These are phyloP conservation scores for Chlamydomonas sphaeroides DNA, from an alignment of 139 green algal species.

Conservation along the genomic window DNA sequence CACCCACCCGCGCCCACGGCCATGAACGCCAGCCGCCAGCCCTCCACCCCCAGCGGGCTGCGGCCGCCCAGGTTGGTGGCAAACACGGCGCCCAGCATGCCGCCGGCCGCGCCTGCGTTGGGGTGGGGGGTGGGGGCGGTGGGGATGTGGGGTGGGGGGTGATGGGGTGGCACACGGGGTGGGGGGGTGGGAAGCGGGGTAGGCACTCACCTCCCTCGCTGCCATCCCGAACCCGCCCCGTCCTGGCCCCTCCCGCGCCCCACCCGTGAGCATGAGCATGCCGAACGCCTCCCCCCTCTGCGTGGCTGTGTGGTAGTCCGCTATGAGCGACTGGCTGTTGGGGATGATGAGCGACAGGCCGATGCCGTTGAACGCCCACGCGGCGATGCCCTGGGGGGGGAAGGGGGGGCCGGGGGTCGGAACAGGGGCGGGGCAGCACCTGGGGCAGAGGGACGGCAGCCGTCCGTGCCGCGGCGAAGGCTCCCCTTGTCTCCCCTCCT, in stretches of 20 bases:
- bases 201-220: no score
- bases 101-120: slow-evolving; percentile 54
- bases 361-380: slow-evolving; percentile 78
- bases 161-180: no score
- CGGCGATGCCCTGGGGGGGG: slow-evolving; percentile 10
- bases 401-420: neutral
- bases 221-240: no score
- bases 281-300: slow-evolving; percentile 75
- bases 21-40: slow-evolving; percentile 62
- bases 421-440: neutral
- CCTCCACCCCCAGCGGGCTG: slow-evolving; percentile 29
- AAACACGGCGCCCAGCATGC: slow-evolving; percentile 66
- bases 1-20: slow-evolving; percentile 41
- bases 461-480: no score
- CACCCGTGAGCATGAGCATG: slow-evolving; percentile 66
- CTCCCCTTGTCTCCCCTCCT: neutral
- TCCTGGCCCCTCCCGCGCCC: neutral
- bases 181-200: no score
- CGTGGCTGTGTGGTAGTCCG: slow-evolving; percentile 64
- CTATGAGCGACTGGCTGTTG: slow-evolving; percentile 71
- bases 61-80: slow-evolving; percentile 65
- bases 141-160: neutral
- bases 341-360: slow-evolving; percentile 80
- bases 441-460: neutral
- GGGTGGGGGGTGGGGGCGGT: neutral